phyloP scores from a whole-genome alignment of 202 grass and related monocot species.

The Carex sylvatica region DNA sequence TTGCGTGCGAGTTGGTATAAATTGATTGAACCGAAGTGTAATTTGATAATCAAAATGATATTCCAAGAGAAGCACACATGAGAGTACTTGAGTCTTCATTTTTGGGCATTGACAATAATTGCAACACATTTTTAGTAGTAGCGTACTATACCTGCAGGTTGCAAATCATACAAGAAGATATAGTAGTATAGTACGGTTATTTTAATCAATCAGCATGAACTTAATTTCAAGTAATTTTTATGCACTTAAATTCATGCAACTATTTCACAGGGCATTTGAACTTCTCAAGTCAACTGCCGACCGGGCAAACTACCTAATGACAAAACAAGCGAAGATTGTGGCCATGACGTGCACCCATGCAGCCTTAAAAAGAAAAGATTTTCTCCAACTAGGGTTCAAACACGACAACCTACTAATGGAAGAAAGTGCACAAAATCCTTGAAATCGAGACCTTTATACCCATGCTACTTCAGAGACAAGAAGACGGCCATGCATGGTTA shows the following conservation, averaged over 20 bases:
- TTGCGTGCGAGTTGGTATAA: not conserved
- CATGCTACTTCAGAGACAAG: constrained; percentile 89
- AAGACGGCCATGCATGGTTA: constrained; percentile 85
- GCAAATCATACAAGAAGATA: not conserved
- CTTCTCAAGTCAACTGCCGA: constrained; percentile 92
- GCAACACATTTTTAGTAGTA: not conserved
- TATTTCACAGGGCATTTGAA: constrained; percentile 66
- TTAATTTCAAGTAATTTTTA: not conserved
- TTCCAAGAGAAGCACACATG: not conserved
- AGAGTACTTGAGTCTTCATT: not conserved
- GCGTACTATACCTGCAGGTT: not conserved
- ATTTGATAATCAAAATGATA: not conserved
- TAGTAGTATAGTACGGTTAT: not conserved
- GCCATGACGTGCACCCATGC: constrained; percentile 99
- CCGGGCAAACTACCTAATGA: constrained; percentile 96
- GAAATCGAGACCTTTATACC: constrained; percentile 99
- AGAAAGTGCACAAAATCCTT: constrained; percentile 97
- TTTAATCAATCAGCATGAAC: not conserved
- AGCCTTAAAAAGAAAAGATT: constrained; percentile 89
- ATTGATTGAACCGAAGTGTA: not conserved
- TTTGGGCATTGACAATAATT: not conserved
- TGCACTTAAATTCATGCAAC: not conserved
- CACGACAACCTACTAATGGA: constrained; percentile 99
- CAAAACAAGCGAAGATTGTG: constrained; percentile 97
- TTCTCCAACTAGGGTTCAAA: constrained; percentile 93